Percentiles rank a stretch among this genome's conserved stretches.
phyloP scores from a whole-genome alignment of 108 stramenopile species.

The Nitzschia sp. region DNA sequence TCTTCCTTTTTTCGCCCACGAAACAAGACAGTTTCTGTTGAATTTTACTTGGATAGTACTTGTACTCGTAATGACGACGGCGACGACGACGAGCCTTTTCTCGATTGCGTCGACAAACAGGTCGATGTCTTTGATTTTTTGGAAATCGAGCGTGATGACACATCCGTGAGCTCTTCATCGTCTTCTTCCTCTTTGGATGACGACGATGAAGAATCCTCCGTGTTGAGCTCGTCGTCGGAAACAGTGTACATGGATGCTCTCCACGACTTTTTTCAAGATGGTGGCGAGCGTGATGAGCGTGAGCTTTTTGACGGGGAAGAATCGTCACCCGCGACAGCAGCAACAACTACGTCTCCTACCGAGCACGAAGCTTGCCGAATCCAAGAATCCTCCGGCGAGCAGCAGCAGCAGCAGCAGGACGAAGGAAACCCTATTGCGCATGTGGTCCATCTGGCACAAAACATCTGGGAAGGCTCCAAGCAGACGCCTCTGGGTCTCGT shows the following conservation, averaged over 20 bases:
- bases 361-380: neutral
- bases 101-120: constrained; percentile 3
- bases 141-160: neutral
- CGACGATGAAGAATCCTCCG: neutral
- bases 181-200: neutral
- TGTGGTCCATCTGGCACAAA: neutral
- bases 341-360: neutral
- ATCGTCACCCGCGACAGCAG: neutral
- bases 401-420: neutral
- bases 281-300: neutral
- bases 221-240: too few relatives aligned
- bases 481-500: neutral
- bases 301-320: neutral
- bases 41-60: neutral
- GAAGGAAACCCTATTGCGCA: neutral
- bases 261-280: neutral
- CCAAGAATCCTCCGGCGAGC: neutral
- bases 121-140: constrained; percentile 3
- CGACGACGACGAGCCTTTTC: neutral
- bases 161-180: neutral
- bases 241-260: neutral
- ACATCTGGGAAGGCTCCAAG: constrained; percentile 2
- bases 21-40: neutral
- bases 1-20: too few relatives aligned
- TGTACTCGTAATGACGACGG: neutral